Evolutionary conservation across 148 eudicot species (phyloP), one percentile per base, ranked within the genome.

Genomic region (Arbutus unedo): DNA sequence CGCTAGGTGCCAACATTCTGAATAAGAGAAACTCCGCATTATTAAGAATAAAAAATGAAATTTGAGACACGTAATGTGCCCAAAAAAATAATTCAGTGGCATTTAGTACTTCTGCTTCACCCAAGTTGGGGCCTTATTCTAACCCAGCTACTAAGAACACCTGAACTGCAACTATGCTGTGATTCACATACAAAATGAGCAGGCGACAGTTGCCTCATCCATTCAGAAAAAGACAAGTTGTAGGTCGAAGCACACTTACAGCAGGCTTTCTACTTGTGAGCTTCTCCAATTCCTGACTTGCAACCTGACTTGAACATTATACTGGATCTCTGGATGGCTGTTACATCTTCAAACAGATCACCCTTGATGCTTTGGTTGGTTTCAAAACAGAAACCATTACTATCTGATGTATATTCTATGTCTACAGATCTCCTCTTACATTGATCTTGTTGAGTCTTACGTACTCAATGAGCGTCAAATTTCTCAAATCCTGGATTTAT

Each of bases 401-500:
- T 48, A 38, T 80, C 67, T 4, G 76, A 55, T 14, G 51, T 77
- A 25, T 79, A 43, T 31, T 82, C 66, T 47, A 83, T 54, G 47
- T 79, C 79, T 14, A 59, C 74, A 23, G 84, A 67, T 51, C 67
- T 82, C 50, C 82, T 78, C 82, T 80, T 81, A 67, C 72, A 70
- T 50, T 56, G 49, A 25, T 79, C 86, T 49, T 82, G 85, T 82
- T 41, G 66, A 45, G 15, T 71, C 67, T 66, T 83, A 14, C 44
- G 80, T 16, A 78, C 81, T 45, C 70, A 43, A 13, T 51, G 81
- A 19, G 77, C 74, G 23, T 83, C 87, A 82, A 74, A 51, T 77
- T 85, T 80, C 83, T 82, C 82, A 81, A 91, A 88, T 31, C 92
- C 96, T 55, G 73, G 81, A 73, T 91, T 91, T 14, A 93, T 81